Percentiles rank a stretch among this genome's conserved stretches.
Evolutionary conservation across 2,329 filamentous ascomycete species (phyloP).

Genomic region (Cytospora piceicola): DNA sequence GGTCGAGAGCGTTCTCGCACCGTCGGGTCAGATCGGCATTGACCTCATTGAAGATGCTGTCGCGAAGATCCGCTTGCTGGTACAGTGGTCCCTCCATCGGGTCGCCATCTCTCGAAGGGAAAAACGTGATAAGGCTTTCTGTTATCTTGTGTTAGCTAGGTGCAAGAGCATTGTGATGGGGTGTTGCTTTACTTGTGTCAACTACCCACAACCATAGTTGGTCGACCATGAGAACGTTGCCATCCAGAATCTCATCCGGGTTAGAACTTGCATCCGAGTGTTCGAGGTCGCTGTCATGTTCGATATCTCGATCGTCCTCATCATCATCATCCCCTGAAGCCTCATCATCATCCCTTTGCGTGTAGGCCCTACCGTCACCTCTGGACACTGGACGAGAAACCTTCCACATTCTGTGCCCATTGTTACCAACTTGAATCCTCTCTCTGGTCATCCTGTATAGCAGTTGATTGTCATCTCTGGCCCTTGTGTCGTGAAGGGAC

Average conservation of each 20-base stretch:
- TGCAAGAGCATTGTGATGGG: fast-evolving
- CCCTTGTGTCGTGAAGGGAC: conserved; percentile 58
- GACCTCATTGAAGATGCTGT: conserved; percentile 66
- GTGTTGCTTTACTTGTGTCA: conserved; percentile 47
- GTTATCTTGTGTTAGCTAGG: background rate
- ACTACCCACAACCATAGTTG: conserved; percentile 63
- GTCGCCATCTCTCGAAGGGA: conserved; percentile 54
- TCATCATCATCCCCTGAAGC: conserved; percentile 8
- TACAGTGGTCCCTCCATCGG: conserved; percentile 55
- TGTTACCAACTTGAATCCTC: background rate
- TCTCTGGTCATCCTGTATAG: conserved; percentile 63
- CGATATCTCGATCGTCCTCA: conserved; percentile 3
- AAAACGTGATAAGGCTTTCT: conserved; percentile 56
- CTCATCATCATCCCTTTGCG: background rate
- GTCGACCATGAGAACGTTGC: conserved; percentile 65
- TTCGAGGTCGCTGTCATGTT: conserved; percentile 13
- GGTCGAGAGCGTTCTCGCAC: conserved; percentile 61
- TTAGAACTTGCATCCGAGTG: background rate
- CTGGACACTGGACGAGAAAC: background rate
- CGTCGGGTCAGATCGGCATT: conserved; percentile 63
- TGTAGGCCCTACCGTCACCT: conserved; percentile 1
- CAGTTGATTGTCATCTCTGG: conserved; percentile 65
- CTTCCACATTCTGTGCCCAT: background rate
- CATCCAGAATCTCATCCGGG: conserved; percentile 42
- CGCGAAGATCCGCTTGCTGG: conserved; percentile 60